Base-by-base conservation (phyloP, 202 grass and related monocot species). In the Setaria italica region DNA sequence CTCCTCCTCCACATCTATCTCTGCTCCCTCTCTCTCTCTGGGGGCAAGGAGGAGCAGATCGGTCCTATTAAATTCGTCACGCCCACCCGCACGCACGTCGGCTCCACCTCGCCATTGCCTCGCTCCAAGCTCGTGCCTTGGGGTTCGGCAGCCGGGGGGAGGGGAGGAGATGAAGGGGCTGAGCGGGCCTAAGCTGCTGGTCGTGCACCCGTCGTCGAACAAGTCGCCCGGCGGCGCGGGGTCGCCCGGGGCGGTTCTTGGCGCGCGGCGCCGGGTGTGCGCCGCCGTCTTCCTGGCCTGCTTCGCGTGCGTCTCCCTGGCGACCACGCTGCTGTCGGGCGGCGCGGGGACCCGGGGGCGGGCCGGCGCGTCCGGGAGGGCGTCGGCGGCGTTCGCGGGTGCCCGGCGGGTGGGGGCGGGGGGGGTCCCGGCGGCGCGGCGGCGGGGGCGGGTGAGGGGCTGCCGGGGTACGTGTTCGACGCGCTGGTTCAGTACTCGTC, bases 401-500 rank as follows among this genome's bases (percentile, higher is more conserved):
- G 25, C 62, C 62, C 78, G 5, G 20, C 67, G 21, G 4, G 5
- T 13, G 29, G 2, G 0, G 25, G 5, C 19, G 29, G 2, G 0
- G 25, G 21, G 0, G 35, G 16, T 2, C 11, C 1, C 6, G 58
- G 47, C 4, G 67, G 3, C 10, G 46, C 9, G 1, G 54, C 50
- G 11, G 21, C 20, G 12, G 39, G 32, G 0, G 4, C 41, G 9
- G 48, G 7, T 4, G 64, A 9, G 2, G 84, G 67, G 0, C 62
- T 98, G 37, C 91, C 95, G 32, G 67, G 74, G 0, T 86, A 92
- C 77, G 89, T 96, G 71, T 99, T 94, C 72, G 88, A 99, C 68
- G 87, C 97, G 8, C 76, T 99, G 67, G 74, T 96, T 9, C 89
- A 94, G 77, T 99, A 96, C 87, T 90, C 96, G 7, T 72, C 77